Evolutionary conservation across 2,329 filamentous ascomycete genomes (phyloP), one percentile per base, ranked within the genome.

Genomic region (Ceratocystiopsis sp.): DNA sequence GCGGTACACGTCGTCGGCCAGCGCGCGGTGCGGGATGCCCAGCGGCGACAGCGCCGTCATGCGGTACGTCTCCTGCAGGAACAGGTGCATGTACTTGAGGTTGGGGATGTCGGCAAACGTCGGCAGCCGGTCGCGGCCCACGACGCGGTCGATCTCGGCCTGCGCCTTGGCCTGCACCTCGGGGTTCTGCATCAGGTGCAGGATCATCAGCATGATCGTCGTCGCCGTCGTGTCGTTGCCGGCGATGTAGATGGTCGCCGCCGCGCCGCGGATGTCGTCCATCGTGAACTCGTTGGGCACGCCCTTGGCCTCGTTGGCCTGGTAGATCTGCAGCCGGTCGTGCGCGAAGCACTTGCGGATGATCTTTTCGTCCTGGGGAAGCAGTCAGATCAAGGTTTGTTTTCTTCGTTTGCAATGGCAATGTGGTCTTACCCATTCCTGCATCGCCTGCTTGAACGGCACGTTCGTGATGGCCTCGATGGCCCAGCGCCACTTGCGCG

Each of bases 1-100:
- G 17, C 68, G 59, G 51, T 76, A 78, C 12, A 66, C 58, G 44
- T 78, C 73, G 40, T 77, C 72, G 39, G 66, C 55, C 2, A 68
- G 59, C 14, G 68, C 62, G 38, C 59, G 63, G 53, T 78, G 73
- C 2, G 73, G 73, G 34, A 77, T 66, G 3, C 66, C 68, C 2
- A 70, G 53, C 1, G 67, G 66, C 13, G 60, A 62, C 4, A 69
- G 54, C 5, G 67, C 66, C 25, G 55, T 56, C 59, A 61, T 66
- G 18, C 67, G 59, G 35, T 61, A 55, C 10, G 60, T 60, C 47
- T 72, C 68, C 42, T 68, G 58, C 11, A 71, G 53, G n/a, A 70
- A 55, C 38, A 57, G 55, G 42, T 67, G 60, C 25, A 72, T 54
- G 44, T 67, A 69, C 4, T 50, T 55, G 25, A 75, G 54, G 0